Percentiles rank a stretch among this genome's conserved stretches.
Evolutionary conservation across 768 basidiomycete species (phyloP).

Genomic region (Coprinopsis marcescibilis): DNA sequence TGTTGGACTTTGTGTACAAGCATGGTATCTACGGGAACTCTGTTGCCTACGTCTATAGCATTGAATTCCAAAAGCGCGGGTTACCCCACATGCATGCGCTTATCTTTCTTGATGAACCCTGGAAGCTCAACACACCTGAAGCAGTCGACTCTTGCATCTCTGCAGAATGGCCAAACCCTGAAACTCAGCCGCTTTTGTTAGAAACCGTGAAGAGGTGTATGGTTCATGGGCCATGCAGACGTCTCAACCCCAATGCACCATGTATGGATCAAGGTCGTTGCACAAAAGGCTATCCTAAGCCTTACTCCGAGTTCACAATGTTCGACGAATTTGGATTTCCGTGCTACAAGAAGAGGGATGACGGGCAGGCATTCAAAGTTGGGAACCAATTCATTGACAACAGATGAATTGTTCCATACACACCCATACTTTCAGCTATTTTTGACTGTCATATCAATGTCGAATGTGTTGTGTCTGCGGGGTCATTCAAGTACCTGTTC

Average conservation of each 20-base stretch:
- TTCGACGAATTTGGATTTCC: conserved; percentile 38
- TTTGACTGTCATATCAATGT: conserved; percentile 48
- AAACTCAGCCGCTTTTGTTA: conserved; percentile 32
- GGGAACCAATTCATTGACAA: conserved; percentile 25
- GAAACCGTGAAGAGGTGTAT: conserved; percentile 33
- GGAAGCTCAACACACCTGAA: conserved; percentile 28
- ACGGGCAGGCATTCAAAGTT: conserved; percentile 27
- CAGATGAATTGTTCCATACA: conserved; percentile 36
- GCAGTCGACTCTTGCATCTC: conserved; percentile 36
- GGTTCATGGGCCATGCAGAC: conserved; percentile 46
- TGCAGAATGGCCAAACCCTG: conserved; percentile 38
- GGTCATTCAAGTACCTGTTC: conserved; percentile 38
- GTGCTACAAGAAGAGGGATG: conserved; percentile 26
- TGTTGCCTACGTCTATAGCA: conserved; percentile 42
- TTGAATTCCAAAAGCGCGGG: conserved; percentile 55
- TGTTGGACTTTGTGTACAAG: conserved; percentile 29
- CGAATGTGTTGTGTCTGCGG: conserved; percentile 33
- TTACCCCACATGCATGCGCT: conserved; percentile 51
- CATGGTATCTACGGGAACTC: conserved; percentile 34
- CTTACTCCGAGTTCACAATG: conserved; percentile 26
- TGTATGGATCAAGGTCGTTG: conserved; percentile 40
- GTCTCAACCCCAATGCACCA: conserved; percentile 22
- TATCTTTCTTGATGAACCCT: conserved; percentile 29
- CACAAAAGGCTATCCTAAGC: conserved; percentile 39
- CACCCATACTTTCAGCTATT: conserved; percentile 25